Percentiles rank a stretch among this genome's conserved stretches.
Conservation (phyloP, 208 protist species). For the Pavlovales sp. region DNA sequence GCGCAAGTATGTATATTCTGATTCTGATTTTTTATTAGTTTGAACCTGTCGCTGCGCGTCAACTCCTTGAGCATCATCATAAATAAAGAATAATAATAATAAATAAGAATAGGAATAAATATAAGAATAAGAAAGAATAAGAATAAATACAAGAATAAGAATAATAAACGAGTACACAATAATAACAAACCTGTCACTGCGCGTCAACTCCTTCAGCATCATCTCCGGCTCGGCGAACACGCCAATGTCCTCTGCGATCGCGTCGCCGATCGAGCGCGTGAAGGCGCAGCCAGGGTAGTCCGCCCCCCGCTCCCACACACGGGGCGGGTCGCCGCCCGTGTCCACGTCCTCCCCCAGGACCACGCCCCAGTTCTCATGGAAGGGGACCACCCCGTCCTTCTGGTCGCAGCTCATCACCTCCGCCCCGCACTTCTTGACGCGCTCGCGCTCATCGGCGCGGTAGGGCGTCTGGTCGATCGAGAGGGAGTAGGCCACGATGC, state of each 20-base stretch:
- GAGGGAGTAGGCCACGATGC: constrained; percentile 8
- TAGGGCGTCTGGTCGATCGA: constrained; percentile 36
- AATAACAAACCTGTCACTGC: neutral
- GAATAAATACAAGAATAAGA: no score
- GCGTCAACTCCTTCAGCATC: neutral
- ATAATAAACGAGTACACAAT: no score
- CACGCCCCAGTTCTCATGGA: constrained; percentile 35
- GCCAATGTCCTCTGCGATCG: constrained; percentile 24
- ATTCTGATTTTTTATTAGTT: no score
- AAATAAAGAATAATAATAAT: no score
- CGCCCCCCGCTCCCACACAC: constrained; percentile 21
- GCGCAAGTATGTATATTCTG: no score
- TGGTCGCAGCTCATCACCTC: constrained; percentile 34
- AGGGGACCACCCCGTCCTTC: neutral
- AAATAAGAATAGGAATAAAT: no score
- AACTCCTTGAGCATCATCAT: constrained; percentile 4
- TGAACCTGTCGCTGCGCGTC: constrained; percentile 5
- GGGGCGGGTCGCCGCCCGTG: constrained; percentile 37
- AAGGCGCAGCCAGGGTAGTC: constrained; percentile 28
- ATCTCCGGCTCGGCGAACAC: constrained; percentile 30
- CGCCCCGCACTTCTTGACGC: constrained; percentile 19
- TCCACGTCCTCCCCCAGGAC: constrained; percentile 29
- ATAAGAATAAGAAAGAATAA: no score
- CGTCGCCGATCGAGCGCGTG: constrained; percentile 36
- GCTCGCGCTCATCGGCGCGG: constrained; percentile 30